Percentiles rank a stretch among this genome's conserved stretches.
phyloP scores from a whole-genome alignment of 2,329 filamentous ascomycete genomes.

The Cordyceps militaris region DNA sequence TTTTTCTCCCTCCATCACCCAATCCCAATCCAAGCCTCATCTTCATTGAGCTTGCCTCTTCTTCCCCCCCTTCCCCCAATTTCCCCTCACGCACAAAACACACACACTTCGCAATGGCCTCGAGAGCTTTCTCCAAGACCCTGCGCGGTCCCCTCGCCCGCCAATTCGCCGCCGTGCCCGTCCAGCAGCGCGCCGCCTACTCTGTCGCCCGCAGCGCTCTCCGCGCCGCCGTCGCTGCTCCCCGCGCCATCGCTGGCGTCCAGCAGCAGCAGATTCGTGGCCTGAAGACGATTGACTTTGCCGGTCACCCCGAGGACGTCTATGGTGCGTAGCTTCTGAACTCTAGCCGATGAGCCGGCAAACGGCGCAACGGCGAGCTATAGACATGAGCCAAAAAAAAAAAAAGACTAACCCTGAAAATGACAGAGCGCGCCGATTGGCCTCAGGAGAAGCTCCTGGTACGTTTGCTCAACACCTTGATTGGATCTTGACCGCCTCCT shows the following conservation, averaged over 20 bases:
- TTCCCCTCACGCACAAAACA: constrained; percentile 18
- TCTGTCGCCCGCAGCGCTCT: constrained; percentile 52
- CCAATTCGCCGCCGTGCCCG: constrained; percentile 53
- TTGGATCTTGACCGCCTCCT: constrained; percentile 7
- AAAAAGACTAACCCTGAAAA: constrained; percentile 21
- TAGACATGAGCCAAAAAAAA: background rate
- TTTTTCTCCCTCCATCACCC: constrained; percentile 12
- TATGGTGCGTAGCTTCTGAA: constrained; percentile 59
- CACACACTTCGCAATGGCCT: constrained; percentile 58
- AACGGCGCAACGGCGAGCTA: background rate
- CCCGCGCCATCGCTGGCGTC: constrained; percentile 43
- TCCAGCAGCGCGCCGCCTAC: constrained; percentile 57
- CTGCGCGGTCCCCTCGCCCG: constrained; percentile 56
- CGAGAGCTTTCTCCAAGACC: constrained; percentile 64
- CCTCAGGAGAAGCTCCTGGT: constrained; percentile 95
- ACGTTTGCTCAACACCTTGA: background rate
- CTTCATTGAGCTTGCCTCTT: constrained; percentile 7
- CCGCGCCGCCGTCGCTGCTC: constrained; percentile 46
- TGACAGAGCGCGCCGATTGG: constrained; percentile 91
- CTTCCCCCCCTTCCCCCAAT: constrained; percentile 21
- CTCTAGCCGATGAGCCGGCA: background rate
- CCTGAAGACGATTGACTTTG: constrained; percentile 98
- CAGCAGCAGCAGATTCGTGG: constrained; percentile 72
- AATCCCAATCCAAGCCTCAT: constrained; percentile 8
- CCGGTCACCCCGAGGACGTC: constrained; percentile 88